Percentiles rank a stretch among this genome's conserved stretches.
Evolutionary conservation across 116 monocot genomes (phyloP).

Genomic region (Phalaenopsis hybrid): DNA sequence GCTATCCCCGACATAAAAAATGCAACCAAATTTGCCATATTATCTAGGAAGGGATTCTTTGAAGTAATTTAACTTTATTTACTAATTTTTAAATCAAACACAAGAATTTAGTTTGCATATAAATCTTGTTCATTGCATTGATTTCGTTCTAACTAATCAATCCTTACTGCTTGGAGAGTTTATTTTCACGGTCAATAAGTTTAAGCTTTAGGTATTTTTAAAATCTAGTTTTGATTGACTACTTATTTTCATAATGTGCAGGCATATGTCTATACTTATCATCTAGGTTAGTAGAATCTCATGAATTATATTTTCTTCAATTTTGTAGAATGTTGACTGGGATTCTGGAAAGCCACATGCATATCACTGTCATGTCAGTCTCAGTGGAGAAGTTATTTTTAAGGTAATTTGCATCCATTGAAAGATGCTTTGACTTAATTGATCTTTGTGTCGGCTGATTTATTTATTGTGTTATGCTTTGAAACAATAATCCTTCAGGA

Average conservation of each 20-base stretch:
- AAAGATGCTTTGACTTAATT: background rate
- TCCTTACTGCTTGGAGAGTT: background rate
- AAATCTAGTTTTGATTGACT: slow-evolving; percentile 1
- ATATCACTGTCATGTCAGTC: slow-evolving; percentile 45
- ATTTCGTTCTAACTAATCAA: background rate
- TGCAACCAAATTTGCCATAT: background rate
- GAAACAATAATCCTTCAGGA: too few relatives aligned
- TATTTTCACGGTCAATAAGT: background rate
- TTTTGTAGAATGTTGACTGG: slow-evolving; percentile 45
- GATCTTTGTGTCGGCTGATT: background rate
- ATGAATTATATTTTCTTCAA: slow-evolving; percentile 1
- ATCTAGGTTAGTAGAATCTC: background rate
- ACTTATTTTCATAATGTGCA: background rate
- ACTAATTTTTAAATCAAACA: background rate
- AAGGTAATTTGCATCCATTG: slow-evolving; percentile 13
- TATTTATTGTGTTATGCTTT: too few relatives aligned
- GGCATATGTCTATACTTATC: background rate
- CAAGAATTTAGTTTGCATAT: background rate
- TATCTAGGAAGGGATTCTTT: background rate
- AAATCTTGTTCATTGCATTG: background rate
- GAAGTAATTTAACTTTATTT: background rate
- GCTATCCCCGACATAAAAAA: background rate
- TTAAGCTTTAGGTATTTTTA: background rate
- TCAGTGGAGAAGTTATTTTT: slow-evolving; percentile 17
- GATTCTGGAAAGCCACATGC: slow-evolving; percentile 30